A percentile compares a stretch with the other conserved stretches of the same genome.
These are phyloP conservation scores for Rhododendron ferrugineum DNA, from an alignment of 148 eudicot genomes.

Conservation along the genomic window DNA sequence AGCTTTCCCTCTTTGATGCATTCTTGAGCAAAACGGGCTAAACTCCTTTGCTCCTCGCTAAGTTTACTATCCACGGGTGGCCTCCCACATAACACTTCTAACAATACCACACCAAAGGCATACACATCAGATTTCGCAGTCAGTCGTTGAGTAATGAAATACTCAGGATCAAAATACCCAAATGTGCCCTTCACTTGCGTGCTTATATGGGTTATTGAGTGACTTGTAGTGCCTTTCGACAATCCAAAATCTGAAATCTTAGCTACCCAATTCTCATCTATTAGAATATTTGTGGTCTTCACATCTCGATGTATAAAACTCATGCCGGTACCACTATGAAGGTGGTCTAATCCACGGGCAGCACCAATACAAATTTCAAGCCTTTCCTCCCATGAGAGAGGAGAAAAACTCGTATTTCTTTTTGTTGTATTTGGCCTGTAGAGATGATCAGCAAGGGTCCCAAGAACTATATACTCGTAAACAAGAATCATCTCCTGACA, in stretches of 20 bases:
- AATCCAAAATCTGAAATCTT: slow-evolving; percentile 4
- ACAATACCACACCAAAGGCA: slow-evolving; percentile 5
- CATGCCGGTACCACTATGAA: background rate
- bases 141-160: background rate
- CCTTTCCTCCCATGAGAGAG: background rate
- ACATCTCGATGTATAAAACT: background rate
- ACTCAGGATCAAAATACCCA: background rate
- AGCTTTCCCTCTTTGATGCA: slow-evolving; percentile 1
- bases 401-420: background rate
- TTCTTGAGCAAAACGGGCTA: background rate
- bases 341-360: background rate
- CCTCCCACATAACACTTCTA: slow-evolving; percentile 14
- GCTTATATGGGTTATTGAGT: background rate
- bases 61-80: background rate
- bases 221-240: background rate
- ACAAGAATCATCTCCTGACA: background rate
- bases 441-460: background rate
- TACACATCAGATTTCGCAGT: background rate
- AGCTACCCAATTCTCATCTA: slow-evolving; percentile 14
- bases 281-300: background rate
- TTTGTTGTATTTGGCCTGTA: background rate
- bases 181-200: background rate
- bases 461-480: background rate
- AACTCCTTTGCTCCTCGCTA: background rate
- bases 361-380: background rate